A percentile compares a stretch with the other conserved stretches of the same genome.
Evolutionary conservation across 306 rosid genomes (phyloP).

Genomic region (Cyclanthera cordifolia): DNA sequence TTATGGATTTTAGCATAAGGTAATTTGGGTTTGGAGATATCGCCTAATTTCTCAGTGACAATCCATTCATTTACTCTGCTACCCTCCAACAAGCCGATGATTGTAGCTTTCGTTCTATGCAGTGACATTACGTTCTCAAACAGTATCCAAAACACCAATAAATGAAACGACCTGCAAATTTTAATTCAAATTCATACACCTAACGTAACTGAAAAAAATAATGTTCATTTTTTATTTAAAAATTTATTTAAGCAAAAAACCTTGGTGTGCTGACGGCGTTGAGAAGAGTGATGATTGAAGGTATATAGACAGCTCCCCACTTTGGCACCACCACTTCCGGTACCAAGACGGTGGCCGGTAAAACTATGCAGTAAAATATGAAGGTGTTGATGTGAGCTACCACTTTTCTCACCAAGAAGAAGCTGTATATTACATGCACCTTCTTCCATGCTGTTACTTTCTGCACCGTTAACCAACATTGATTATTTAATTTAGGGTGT

Average conservation of each 20-base stretch:
- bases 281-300: conserved; percentile 44
- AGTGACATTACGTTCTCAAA: conserved; percentile 85
- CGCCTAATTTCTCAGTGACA: conserved; percentile 80
- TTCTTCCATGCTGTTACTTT: conserved; percentile 46
- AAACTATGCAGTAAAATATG: conserved; percentile 40
- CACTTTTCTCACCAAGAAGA: conserved; percentile 32
- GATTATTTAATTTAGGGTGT: no score
- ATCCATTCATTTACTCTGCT: conserved; percentile 71
- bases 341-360: conserved; percentile 50
- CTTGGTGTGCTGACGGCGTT: conserved; percentile 54
- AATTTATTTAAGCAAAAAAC: conserved; percentile 3
- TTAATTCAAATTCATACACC: no score
- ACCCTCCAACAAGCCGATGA: conserved; percentile 59
- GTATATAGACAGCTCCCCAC: conserved; percentile 55
- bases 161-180: conserved; percentile 43
- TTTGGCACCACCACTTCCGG: conserved; percentile 50
- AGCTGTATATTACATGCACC: conserved; percentile 24
- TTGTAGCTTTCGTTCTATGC: conserved; percentile 75
- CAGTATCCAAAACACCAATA: conserved; percentile 65
- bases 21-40: conserved; percentile 44
- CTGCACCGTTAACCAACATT: conserved; percentile 21
- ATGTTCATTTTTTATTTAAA: no score
- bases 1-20: background rate
- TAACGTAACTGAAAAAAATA: no score
- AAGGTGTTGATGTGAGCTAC: conserved; percentile 52